Evolutionary conservation across 768 basidiomycete genomes (phyloP), one percentile per base, ranked within the genome.

Genomic region (Lactifluus rugatus): DNA sequence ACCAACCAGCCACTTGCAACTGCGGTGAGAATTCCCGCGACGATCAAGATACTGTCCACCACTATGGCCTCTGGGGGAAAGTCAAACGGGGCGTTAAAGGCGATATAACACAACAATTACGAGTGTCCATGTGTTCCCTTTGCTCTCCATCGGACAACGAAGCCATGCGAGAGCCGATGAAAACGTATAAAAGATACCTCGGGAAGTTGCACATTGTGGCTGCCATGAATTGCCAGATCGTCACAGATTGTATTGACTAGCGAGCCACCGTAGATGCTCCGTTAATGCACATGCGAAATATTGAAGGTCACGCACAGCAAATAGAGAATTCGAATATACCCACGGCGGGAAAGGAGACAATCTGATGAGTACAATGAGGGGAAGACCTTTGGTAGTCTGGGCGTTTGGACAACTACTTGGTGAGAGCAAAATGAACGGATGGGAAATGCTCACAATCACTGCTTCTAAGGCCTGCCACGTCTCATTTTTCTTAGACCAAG

Each of bases 271-370:
- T 51, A 16, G 10, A 23, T 51, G 31, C 34, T 52, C 48, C 52
- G 36, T 25, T 8, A 48, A 36, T 48, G 36, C 16, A 36, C 25
- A 14, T 51, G 60, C 36, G 14, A 53, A 49, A 50, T 19, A 17
- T 26, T n/a, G 17, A 48, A 46, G 42, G 19, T 25, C 2, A 75
- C 84, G 72, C 63, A 87, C 87, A 23, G 87, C 83, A 65, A 89
- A 89, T 19, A 93, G 73, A 0, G 83, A 74, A 58, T 90, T 92
- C n/a, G 84, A 82, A 66, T 91, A 93, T 0, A 87, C 85, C 87
- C 89, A 92, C 2, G 91, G 89, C 47, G 89, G 89, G 68, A 93
- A 81, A 4, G 91, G 84, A 3, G 87, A 90, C 21, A 89, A 69
- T 14, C 90, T 83, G 60, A 93, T 85, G 48, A 93, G 77, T 62